Evolutionary conservation across 1,139 yeast genomes (phyloP).

Genomic region (Taphrina betulina): DNA sequence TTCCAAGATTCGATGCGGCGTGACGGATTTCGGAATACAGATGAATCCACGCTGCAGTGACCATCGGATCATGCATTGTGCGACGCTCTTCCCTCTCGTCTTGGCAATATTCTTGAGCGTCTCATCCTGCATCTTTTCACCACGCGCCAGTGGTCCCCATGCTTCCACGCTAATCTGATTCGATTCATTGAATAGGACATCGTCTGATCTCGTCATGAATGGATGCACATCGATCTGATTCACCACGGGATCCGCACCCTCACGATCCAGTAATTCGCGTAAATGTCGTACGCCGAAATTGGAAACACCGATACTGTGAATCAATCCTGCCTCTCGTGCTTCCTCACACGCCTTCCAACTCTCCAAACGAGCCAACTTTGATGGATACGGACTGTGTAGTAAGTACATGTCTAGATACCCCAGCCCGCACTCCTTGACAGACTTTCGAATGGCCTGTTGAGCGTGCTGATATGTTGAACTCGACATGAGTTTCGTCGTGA

Average conservation of each 20-base stretch:
- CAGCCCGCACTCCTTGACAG: slow-evolving; percentile 53
- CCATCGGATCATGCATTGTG: slow-evolving; percentile 53
- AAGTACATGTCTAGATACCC: slow-evolving; percentile 52
- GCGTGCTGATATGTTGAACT: slow-evolving; percentile 52
- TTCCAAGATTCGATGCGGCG: slow-evolving; percentile 57
- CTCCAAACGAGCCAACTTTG: slow-evolving; percentile 43
- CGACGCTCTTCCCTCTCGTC: slow-evolving; percentile 47
- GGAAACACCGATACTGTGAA: slow-evolving; percentile 50
- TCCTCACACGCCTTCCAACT: slow-evolving; percentile 53
- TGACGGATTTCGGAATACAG: slow-evolving; percentile 73
- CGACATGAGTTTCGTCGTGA: slow-evolving; percentile 61
- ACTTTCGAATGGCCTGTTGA: slow-evolving; percentile 53
- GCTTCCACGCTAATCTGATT: slow-evolving; percentile 60
- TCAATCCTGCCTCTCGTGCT: slow-evolving; percentile 44
- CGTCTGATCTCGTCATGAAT: slow-evolving; percentile 49
- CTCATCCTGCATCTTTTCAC: slow-evolving; percentile 56
- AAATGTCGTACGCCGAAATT: slow-evolving; percentile 49
- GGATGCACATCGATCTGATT: slow-evolving; percentile 59
- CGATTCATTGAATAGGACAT: slow-evolving; percentile 55
- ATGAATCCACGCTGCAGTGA: slow-evolving; percentile 53
- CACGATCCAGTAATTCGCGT: slow-evolving; percentile 45
- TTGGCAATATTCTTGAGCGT: slow-evolving; percentile 43
- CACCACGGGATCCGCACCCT: slow-evolving; percentile 50
- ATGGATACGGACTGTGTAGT: slow-evolving; percentile 47
- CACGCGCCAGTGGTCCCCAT: slow-evolving; percentile 62